Evolutionary conservation across 306 rosid genomes (phyloP), one percentile per base, ranked within the genome.

Genomic region (Prunus kanzakura): DNA sequence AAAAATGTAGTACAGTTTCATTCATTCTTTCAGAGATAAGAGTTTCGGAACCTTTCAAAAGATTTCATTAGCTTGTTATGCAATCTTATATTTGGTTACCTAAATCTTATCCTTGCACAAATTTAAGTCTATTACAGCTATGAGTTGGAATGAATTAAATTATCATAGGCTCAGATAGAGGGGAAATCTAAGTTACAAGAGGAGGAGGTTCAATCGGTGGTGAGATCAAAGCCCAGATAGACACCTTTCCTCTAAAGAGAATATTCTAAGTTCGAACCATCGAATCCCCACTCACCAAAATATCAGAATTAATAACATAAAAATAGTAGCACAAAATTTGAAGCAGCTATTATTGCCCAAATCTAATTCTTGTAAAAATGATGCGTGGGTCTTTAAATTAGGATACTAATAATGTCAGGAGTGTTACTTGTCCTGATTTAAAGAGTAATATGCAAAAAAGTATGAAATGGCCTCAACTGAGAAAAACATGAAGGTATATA

Each of bases 11-110:
- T 20, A 58, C 43, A 1, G 47, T 52, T 52, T 18, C 47, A 72
- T 83, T 83, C 56, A 38, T 70, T 71, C 72, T 57, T 78, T 67
- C 54, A n/a, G 32, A 8, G 9, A 49, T 35, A 77, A 18, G 72
- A 45, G 20, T 51, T 57, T n/a, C 61, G 73, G 60, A 60, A 56
- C 27, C 35, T 70, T 30, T 35, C 60, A 35, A 29, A 10, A 47
- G 57, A 18, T 64, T 35, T 65, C 69, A 16, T 54, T 25, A 41
- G 49, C 45, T 69, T 56, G 51, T 41, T 51, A 18, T 46, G 19
- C 43, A 29, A 20, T 45, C 67, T 43, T 55, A 23, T 38, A 54
- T 41, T 52, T 29, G 47, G 69, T 69, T 22, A 23, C 52, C 7
- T 46, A 58, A 22, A 41, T 14, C 3, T 38, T 2, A 72, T 54